These are phyloP conservation scores for Baudoinia panamericana DNA, from an alignment of 495 filamentous ascomycete genomes.

Conservation along the genomic window DNA sequence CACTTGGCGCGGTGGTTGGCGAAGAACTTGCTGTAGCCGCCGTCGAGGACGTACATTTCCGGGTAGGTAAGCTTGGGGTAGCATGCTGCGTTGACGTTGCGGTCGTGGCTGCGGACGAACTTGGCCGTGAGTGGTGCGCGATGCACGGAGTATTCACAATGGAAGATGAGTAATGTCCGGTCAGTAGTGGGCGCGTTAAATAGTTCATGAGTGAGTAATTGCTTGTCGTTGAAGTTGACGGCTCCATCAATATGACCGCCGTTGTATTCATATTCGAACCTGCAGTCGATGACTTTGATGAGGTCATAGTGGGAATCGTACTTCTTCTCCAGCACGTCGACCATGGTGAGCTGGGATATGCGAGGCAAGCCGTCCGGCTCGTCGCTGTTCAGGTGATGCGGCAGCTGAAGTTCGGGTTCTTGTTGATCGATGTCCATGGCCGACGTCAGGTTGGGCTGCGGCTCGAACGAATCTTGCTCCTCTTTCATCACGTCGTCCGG, in stretches of 20 bases:
- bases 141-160: constrained; percentile 97
- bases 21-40: constrained; percentile 92
- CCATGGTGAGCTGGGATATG: constrained; percentile 64
- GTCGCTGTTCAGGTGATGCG: constrained; percentile 72
- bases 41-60: constrained; percentile 92
- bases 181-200: constrained; percentile 48
- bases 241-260: constrained; percentile 90
- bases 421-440: constrained; percentile 63
- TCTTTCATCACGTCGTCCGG: constrained; percentile 72
- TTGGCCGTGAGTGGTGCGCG: constrained; percentile 82
- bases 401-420: constrained; percentile 53
- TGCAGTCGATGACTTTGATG: constrained; percentile 81
- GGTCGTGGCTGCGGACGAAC: constrained; percentile 76
- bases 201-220: constrained; percentile 61
- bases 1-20: constrained; percentile 60
- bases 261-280: constrained; percentile 97
- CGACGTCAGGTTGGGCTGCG: constrained; percentile 44
- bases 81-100: constrained; percentile 60
- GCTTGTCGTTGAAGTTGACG: constrained; percentile 92
- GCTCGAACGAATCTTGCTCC: constrained; percentile 44
- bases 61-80: constrained; percentile 88
- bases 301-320: constrained; percentile 61
- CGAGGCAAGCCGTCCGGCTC: constrained; percentile 74
- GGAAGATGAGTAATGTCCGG: constrained; percentile 74
- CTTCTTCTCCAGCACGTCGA: constrained; percentile 76